phyloP scores from a whole-genome alignment of 2,329 filamentous ascomycete genomes.

The Kalaharituber pfeilii region DNA sequence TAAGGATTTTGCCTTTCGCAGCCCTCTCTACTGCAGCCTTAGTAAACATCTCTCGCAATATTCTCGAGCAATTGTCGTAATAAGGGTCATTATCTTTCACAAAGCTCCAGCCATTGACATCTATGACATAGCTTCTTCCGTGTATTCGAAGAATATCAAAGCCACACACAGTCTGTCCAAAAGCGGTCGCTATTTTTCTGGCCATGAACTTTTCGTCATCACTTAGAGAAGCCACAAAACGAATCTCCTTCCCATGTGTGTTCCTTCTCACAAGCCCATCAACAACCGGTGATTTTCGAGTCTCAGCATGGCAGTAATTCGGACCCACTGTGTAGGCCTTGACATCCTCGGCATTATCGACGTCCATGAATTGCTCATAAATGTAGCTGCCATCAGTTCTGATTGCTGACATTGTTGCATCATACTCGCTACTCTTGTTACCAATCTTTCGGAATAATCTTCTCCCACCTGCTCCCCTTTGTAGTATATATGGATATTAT shows the following conservation, averaged over 20 bases:
- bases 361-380: constrained; percentile 91
- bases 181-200: constrained; percentile 72
- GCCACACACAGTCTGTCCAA: constrained; percentile 87
- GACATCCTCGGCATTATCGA: constrained; percentile 94
- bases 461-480: constrained; percentile 75
- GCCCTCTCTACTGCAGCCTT: constrained; percentile 32
- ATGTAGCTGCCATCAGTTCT: constrained; percentile 72
- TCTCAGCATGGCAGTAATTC: constrained; percentile 88
- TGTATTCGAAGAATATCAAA: constrained; percentile 82
- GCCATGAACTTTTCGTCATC: constrained; percentile 72
- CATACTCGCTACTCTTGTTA: constrained; percentile 95
- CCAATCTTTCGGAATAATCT: constrained; percentile 93
- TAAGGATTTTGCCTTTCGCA: constrained; percentile 25
- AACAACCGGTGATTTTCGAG: constrained; percentile 89
- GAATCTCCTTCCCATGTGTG: constrained; percentile 89
- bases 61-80: constrained; percentile 76
- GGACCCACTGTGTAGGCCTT: constrained; percentile 96
- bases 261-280: constrained; percentile 91
- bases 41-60: constrained; percentile 75
- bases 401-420: constrained; percentile 57
- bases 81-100: constrained; percentile 99
- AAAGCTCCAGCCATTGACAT: constrained; percentile 99
- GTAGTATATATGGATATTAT: constrained; percentile 98
- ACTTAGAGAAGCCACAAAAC: constrained; percentile 76
- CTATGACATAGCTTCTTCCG: constrained; percentile 89